Conservation (phyloP, 2,329 filamentous ascomycete genomes). For the Huntiella bhutanensis region DNA sequence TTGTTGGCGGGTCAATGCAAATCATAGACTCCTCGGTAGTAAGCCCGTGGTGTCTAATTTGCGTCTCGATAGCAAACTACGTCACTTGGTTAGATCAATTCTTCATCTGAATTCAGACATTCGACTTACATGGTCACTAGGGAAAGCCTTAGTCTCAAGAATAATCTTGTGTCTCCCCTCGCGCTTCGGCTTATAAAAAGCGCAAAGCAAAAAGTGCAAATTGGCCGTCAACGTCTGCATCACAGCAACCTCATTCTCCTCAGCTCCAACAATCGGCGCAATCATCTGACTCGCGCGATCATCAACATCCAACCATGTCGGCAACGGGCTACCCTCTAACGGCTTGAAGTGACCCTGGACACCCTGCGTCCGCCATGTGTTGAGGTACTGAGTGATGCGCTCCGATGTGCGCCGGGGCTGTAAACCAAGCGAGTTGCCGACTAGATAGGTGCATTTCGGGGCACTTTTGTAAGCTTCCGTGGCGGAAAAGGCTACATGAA, state of each 20-base stretch:
- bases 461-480: constrained; percentile 1
- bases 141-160: constrained; percentile 68
- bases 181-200: constrained; percentile 53
- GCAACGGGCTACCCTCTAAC: constrained; percentile 44
- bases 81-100: not conserved
- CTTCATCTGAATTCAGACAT: not conserved
- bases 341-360: constrained; percentile 63
- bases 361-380: constrained; percentile 62
- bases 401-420: constrained; percentile 47
- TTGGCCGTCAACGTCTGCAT: constrained; percentile 73
- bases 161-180: constrained; percentile 48
- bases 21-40: constrained; percentile 48
- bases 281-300: constrained; percentile 47
- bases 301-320: constrained; percentile 57
- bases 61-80: constrained; percentile 61
- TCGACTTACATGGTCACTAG: constrained; percentile 50
- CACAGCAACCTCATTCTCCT: constrained; percentile 50
- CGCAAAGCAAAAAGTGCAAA: constrained; percentile 59
- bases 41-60: constrained; percentile 49
- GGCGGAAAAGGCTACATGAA: constrained; percentile 3
- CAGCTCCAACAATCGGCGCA: constrained; percentile 50
- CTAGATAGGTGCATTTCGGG: constrained; percentile 48
- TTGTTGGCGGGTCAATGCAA: constrained; percentile 39
- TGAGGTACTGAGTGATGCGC: constrained; percentile 47
- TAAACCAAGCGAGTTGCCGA: constrained; percentile 74